Conservation (phyloP, 768 basidiomycete genomes). For the Mycena venus region DNA sequence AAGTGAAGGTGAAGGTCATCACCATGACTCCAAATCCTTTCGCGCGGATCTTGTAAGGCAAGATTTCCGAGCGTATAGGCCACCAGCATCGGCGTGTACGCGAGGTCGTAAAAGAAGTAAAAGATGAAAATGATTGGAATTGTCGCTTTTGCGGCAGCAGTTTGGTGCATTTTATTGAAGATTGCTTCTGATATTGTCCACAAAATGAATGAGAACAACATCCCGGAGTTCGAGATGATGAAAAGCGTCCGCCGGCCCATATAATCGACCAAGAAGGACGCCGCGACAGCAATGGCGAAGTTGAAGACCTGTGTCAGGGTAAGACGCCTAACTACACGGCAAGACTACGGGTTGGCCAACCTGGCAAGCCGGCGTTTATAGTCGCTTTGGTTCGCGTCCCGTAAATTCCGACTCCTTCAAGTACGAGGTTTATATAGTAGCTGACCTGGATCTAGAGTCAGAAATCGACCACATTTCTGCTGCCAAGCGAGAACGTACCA, state of each 20-base stretch:
- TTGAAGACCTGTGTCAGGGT: slow-evolving; percentile 66
- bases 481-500: slow-evolving; percentile 54
- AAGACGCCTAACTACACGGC: background rate
- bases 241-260: slow-evolving; percentile 80
- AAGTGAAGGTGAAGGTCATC: slow-evolving; percentile 25
- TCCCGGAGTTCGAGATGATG: slow-evolving; percentile 70
- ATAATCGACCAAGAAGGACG: slow-evolving; percentile 75
- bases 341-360: slow-evolving; percentile 41
- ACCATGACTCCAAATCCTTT: slow-evolving; percentile 86
- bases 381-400: slow-evolving; percentile 65
- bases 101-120: slow-evolving; percentile 72
- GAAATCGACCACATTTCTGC: background rate
- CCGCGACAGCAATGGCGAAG: slow-evolving; percentile 67
- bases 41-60: slow-evolving; percentile 85
- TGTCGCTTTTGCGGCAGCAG: slow-evolving; percentile 65
- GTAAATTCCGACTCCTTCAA: slow-evolving; percentile 74
- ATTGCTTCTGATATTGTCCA: slow-evolving; percentile 69
- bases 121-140: slow-evolving; percentile 77
- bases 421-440: slow-evolving; percentile 79
- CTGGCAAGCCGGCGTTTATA: slow-evolving; percentile 76
- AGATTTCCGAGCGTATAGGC: slow-evolving; percentile 79
- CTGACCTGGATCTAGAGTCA: slow-evolving; percentile 15
- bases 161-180: slow-evolving; percentile 54
- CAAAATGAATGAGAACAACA: slow-evolving; percentile 60
- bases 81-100: slow-evolving; percentile 78